These are phyloP conservation scores for Exophiala oligosperma DNA, from an alignment of 2,329 filamentous ascomycete species.

Conservation along the genomic window DNA sequence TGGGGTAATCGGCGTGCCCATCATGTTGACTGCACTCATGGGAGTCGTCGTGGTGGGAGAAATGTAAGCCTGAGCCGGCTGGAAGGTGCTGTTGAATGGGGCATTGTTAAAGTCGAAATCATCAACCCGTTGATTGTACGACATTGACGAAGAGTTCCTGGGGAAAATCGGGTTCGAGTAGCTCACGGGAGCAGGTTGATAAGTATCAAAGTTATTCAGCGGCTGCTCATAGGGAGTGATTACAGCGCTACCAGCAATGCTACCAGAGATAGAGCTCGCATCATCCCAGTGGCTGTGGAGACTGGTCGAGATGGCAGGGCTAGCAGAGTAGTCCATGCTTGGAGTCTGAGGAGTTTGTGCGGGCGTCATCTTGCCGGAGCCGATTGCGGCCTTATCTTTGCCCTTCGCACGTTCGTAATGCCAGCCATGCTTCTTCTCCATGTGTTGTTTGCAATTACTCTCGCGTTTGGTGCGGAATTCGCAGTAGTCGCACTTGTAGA, in stretches of 20 bases:
- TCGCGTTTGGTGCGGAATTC: constrained; percentile 93
- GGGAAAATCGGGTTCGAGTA: constrained; percentile 29
- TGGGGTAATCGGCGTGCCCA: constrained; percentile 28
- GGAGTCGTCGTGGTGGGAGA: constrained; percentile 19
- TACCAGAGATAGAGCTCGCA: constrained; percentile 27
- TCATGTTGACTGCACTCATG: constrained; percentile 20
- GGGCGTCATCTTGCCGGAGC: constrained; percentile 41
- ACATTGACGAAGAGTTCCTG: constrained; percentile 10
- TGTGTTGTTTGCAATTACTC: constrained; percentile 97
- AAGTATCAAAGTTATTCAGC: constrained; percentile 22
- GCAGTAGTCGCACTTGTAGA: constrained; percentile 86
- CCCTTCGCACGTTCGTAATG: constrained; percentile 89
- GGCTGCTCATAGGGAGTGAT: constrained; percentile 28
- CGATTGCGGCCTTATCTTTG: constrained; percentile 63
- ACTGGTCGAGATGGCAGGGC: constrained; percentile 30
- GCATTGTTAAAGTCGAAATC: constrained; percentile 24
- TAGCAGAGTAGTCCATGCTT: constrained; percentile 43
- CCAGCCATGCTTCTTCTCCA: constrained; percentile 95
- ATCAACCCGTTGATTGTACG: constrained; percentile 12
- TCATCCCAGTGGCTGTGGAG: constrained; percentile 25
- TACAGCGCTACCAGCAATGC: constrained; percentile 22
- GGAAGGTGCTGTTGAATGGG: constrained; percentile 11
- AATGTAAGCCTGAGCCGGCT: constrained; percentile 22
- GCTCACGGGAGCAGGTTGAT: constrained; percentile 17
- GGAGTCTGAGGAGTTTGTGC: constrained; percentile 60